Base-by-base conservation (phyloP, 768 basidiomycete genomes). In the Pulveroboletus frians region DNA sequence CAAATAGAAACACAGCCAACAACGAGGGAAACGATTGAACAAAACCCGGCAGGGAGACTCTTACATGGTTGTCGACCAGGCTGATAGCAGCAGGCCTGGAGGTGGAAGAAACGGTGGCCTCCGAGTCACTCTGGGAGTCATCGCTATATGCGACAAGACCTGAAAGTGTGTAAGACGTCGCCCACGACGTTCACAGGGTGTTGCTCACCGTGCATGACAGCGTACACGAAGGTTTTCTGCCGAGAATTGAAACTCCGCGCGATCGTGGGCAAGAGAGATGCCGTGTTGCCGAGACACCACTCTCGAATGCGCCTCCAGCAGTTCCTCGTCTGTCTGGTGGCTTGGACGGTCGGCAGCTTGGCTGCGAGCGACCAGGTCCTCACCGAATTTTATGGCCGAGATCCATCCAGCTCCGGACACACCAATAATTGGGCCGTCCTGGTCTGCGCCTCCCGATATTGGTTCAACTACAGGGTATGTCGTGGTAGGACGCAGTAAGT, bases 351-450 rank as follows among this genome's bases (percentile, higher is more conserved):
- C 62, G 62, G 59, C 20, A 50, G 56, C 43, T 55, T 55, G 29
- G 69, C 52, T n/a, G 51, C 52, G 35, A 46, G 73, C 49, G 67
- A 72, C 27, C 62, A 67, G 26, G 71, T 75, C 29, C 63, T 77
- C 27, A 62, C 66, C 31, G 67, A 75, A 30, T 80, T 81, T 64
- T 79, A 81, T 58, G 64, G 59, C 7, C 65, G 69, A 44, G 70
- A 73, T 68, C 68, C 61, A 10, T 62, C 60, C 4, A 54, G 53
- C 30, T 64, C 66, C 6, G 64, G 71, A 6, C 92, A 96, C 64
- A 96, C 95, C 6, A 99, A 98, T 64, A 98, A 98, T 66, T 99
- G 96, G 96, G 96, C 96, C 2, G 94, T 99, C 5, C 74, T 98
- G 31, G 94, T 98, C 4, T 94, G 89, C 59, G 78, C 96, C 1